Percentiles rank a stretch among this genome's conserved stretches.
These are phyloP conservation scores for Lyophyllum atratum DNA, from an alignment of 768 basidiomycete genomes.

Conservation along the genomic window DNA sequence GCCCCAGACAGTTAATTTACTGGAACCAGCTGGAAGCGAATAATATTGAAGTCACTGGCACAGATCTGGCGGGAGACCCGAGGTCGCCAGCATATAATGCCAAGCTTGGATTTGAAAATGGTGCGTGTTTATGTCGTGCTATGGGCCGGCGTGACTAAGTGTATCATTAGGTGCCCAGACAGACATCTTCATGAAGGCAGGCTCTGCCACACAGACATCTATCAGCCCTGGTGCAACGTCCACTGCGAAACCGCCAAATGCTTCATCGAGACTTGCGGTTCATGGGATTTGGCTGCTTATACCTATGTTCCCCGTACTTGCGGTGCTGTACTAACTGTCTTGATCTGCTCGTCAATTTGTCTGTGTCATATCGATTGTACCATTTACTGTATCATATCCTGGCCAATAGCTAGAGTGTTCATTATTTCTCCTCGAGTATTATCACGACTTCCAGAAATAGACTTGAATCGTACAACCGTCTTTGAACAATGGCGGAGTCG, in stretches of 20 bases:
- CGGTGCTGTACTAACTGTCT: neutral
- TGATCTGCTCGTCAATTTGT: neutral
- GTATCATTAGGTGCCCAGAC: slow-evolving; percentile 13
- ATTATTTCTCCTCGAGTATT: too few species aligned
- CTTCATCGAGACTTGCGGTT: slow-evolving; percentile 1
- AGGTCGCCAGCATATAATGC: slow-evolving; percentile 51
- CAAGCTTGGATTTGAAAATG: slow-evolving; percentile 49
- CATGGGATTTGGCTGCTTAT: neutral
- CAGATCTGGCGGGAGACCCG: slow-evolving; percentile 35
- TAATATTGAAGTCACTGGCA: slow-evolving; percentile 46
- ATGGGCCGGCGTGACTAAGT: neutral
- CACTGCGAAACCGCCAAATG: neutral
- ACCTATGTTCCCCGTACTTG: neutral
- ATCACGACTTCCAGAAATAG: too few species aligned
- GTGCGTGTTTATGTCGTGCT: slow-evolving; percentile 26
- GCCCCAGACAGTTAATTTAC: slow-evolving; percentile 55
- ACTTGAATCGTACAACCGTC: too few species aligned
- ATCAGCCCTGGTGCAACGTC: slow-evolving; percentile 4
- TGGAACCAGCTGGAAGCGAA: slow-evolving; percentile 53
- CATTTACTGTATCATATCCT: too few species aligned
- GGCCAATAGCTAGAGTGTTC: neutral
- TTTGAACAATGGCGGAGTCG: too few species aligned
- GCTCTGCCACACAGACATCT: slow-evolving; percentile 14
- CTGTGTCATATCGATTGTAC: neutral
- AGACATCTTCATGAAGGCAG: slow-evolving; percentile 11